Evolutionary conservation across 306 rosid species (phyloP).

Genomic region (Citrullus mucosospermus): DNA sequence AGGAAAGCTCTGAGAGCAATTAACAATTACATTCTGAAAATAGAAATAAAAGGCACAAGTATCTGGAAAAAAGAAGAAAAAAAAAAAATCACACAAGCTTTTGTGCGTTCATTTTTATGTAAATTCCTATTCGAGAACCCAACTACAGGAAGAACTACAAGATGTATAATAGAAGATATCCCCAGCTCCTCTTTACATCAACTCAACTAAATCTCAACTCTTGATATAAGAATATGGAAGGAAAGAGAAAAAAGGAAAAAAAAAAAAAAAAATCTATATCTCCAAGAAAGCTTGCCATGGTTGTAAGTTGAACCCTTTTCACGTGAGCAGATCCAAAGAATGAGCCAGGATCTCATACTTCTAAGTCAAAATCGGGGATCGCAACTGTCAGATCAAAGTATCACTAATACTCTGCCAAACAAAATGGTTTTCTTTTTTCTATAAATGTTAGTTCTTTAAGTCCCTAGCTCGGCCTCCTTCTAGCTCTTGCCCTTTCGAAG

Average conservation of each 20-base stretch:
- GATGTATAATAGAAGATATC: conserved; percentile 8
- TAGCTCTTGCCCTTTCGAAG: not conserved
- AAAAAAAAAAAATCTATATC: not conserved
- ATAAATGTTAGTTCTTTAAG: conserved; percentile 3
- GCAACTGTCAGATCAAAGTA: conserved; percentile 4
- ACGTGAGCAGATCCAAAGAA: conserved; percentile 25
- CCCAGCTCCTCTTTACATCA: conserved; percentile 62
- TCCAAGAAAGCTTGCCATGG: not conserved
- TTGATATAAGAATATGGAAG: not conserved
- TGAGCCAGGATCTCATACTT: conserved; percentile 21
- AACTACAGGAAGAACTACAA: conserved; percentile 16
- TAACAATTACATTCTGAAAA: not conserved
- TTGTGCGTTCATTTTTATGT: conserved; percentile 4
- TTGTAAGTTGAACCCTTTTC: conserved; percentile 16
- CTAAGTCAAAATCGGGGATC: conserved; percentile 27
- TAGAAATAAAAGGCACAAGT: not conserved
- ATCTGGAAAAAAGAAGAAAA: not conserved
- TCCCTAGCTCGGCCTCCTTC: not conserved
- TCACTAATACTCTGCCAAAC: conserved; percentile 5
- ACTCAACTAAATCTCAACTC: conserved; percentile 13
- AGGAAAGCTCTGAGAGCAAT: not conserved
- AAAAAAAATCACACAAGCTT: not conserved
- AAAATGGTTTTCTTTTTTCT: conserved; percentile 9
- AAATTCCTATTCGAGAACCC: conserved; percentile 1
- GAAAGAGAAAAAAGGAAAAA: not conserved